These are phyloP conservation scores for Colletotrichum higginsianum DNA, from an alignment of 2,329 filamentous ascomycete species.

Conservation along the genomic window DNA sequence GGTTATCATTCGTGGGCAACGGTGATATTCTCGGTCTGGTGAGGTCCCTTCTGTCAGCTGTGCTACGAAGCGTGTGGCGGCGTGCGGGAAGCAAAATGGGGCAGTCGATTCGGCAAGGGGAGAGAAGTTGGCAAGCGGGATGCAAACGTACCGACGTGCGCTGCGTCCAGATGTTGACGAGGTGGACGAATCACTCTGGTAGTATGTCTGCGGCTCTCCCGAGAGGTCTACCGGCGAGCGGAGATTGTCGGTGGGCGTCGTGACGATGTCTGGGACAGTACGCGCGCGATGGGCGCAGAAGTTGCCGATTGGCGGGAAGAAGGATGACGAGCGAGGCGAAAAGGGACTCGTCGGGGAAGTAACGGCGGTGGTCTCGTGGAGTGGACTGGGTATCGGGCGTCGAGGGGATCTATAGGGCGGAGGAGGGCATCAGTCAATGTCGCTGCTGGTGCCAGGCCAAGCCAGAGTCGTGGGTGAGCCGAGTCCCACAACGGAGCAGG, in stretches of 20 bases:
- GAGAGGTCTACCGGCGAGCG: slow-evolving; percentile 41
- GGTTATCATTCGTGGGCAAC: slow-evolving; percentile 64
- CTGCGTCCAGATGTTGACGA: slow-evolving; percentile 51
- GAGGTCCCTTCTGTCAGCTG: slow-evolving; percentile 23
- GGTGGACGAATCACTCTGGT: slow-evolving; percentile 56
- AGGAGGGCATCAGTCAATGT: slow-evolving; percentile 45
- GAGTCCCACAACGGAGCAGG: slow-evolving; percentile 47
- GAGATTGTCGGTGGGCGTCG: slow-evolving; percentile 49
- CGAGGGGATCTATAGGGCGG: slow-evolving; percentile 61
- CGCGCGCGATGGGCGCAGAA: slow-evolving; percentile 47
- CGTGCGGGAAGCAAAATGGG: neutral
- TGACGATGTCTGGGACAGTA: slow-evolving; percentile 51
- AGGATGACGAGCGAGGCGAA: slow-evolving; percentile 47
- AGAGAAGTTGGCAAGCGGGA: neutral
- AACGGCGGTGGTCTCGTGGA: slow-evolving; percentile 59
- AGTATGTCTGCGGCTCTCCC: slow-evolving; percentile 50
- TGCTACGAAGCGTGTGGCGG: slow-evolving; percentile 18
- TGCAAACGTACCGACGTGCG: slow-evolving; percentile 50
- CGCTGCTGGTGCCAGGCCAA: slow-evolving; percentile 14
- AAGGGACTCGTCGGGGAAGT: slow-evolving; percentile 60
- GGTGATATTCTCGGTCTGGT: slow-evolving; percentile 49
- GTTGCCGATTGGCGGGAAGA: slow-evolving; percentile 44
- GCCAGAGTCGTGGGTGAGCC: slow-evolving; percentile 35
- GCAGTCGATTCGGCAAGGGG: neutral
- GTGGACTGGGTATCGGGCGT: slow-evolving; percentile 65